Evolutionary conservation across 2,329 filamentous ascomycete species (phyloP), one percentile per base, ranked within the genome.

Genomic region (Cadophora malorum): DNA sequence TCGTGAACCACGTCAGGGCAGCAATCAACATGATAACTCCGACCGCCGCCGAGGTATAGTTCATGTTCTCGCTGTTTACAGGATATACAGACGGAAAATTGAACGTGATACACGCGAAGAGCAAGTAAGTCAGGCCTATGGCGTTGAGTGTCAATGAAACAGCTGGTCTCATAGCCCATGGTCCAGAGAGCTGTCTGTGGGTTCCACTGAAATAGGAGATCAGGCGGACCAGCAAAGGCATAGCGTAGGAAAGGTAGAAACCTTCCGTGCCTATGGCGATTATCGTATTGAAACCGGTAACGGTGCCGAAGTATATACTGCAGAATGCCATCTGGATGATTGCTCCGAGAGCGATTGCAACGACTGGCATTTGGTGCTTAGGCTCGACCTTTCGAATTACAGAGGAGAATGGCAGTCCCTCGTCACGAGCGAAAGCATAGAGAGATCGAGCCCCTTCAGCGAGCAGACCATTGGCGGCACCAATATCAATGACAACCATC

Each of bases 171-270:
- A 83, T 59, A 70, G 79, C 16, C 83, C 83, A 81, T 38, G 79
- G 78, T 1, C 80, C 79, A 5, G 74, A 78, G 23, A 80, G 71
- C 19, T 78, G 71, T 12, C 71, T 75, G 35, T 80, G 78, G 45
- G 81, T 78, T 28, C 81, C 79, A 10, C 77, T 78, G 64, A 83
- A 78, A 68, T 81, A 81, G 9, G 81, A 81, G 31, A 84, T 77
- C 28, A 88, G 79, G 52, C 85, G 83, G 14, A 81, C 81, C 21
- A 85, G 74, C 0, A 88, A 79, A 0, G 85, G 84, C 77, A 86
- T 83, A 12, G 85, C 83, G 72, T 88, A 88, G 0, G 85, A 88
- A 0, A 88, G 78, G 71, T 88, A 88, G 71, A 88, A 88, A 0
- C 85, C 86, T 69, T 85, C 81, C 0, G 85, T 88, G 0, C 85